Percentiles rank a stretch among this genome's conserved stretches.
phyloP scores from a whole-genome alignment of 768 basidiomycete species.

The Pleurotus cornucopiae region DNA sequence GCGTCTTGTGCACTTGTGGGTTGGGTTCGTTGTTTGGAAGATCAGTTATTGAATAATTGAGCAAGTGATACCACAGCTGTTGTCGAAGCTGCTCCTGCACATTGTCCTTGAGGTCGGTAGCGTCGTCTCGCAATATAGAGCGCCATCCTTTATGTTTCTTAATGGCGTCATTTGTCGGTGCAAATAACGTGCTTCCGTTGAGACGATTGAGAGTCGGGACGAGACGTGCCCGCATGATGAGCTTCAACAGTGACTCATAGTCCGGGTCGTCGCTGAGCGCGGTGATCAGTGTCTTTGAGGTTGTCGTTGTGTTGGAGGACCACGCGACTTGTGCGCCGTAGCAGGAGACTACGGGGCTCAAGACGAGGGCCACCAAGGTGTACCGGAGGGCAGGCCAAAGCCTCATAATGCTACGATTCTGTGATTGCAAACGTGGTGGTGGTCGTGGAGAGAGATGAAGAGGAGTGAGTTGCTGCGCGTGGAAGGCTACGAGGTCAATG shows the following conservation, averaged over 20 bases:
- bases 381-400: neutral
- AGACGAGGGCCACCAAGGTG: constrained; percentile 20
- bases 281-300: constrained; percentile 69
- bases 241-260: constrained; percentile 67
- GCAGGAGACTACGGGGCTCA: constrained; percentile 21
- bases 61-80: constrained; percentile 89
- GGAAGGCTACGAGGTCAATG: neutral
- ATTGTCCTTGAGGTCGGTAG: constrained; percentile 59
- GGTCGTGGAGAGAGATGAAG: neutral
- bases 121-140: constrained; percentile 33
- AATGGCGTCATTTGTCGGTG: constrained; percentile 93
- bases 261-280: constrained; percentile 71
- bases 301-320: constrained; percentile 12
- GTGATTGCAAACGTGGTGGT: neutral
- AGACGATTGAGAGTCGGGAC: constrained; percentile 90
- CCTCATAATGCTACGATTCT: neutral
- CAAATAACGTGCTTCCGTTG: constrained; percentile 82
- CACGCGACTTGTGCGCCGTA: constrained; percentile 28
- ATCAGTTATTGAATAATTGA: constrained; percentile 69
- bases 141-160: constrained; percentile 41
- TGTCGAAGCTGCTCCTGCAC: constrained; percentile 81
- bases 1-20: constrained; percentile 47
- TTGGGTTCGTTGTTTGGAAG: constrained; percentile 34
- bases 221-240: constrained; percentile 82
- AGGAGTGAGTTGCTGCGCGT: neutral